These are phyloP conservation scores for Cucurbita pepo DNA, from an alignment of 306 rosid genomes.

Conservation along the genomic window DNA sequence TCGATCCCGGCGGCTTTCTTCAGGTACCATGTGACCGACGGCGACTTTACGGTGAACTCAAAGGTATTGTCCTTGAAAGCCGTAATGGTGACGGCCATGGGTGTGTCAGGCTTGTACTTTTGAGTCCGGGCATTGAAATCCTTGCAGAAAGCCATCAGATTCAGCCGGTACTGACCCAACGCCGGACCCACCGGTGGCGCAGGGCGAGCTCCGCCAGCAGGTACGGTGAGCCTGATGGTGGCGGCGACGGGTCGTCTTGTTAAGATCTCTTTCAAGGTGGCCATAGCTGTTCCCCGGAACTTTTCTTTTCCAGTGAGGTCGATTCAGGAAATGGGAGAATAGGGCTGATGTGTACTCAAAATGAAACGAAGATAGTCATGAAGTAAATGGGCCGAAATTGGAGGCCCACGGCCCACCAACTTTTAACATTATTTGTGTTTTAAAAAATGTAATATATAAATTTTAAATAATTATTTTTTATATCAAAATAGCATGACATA, in stretches of 20 bases:
- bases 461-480: no score
- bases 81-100: slow-evolving; percentile 72
- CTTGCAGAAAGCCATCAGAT: slow-evolving; percentile 87
- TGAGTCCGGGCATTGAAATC: slow-evolving; percentile 85
- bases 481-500: no score
- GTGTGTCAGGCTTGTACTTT: slow-evolving; percentile 60
- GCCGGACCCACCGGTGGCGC: slow-evolving; percentile 76
- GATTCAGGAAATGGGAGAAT: background rate
- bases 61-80: slow-evolving; percentile 86
- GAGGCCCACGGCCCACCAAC: no score
- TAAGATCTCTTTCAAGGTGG: slow-evolving; percentile 54
- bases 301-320: background rate
- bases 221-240: slow-evolving; percentile 52
- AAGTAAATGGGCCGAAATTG: no score
- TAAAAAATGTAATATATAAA: no score
- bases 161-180: slow-evolving; percentile 67
- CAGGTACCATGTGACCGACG: slow-evolving; percentile 63
- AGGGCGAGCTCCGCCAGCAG: slow-evolving; percentile 61
- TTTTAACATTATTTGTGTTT: no score
- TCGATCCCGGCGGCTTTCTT: slow-evolving; percentile 74
- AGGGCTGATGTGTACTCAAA: background rate
- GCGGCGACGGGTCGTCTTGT: slow-evolving; percentile 60
- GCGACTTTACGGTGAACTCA: slow-evolving; percentile 63
- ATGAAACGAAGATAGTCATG: no score
- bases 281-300: slow-evolving; percentile 21